Evolutionary conservation across 768 basidiomycete genomes (phyloP), one percentile per base, ranked within the genome.

Genomic region (Strobilomyces echinocephalus): DNA sequence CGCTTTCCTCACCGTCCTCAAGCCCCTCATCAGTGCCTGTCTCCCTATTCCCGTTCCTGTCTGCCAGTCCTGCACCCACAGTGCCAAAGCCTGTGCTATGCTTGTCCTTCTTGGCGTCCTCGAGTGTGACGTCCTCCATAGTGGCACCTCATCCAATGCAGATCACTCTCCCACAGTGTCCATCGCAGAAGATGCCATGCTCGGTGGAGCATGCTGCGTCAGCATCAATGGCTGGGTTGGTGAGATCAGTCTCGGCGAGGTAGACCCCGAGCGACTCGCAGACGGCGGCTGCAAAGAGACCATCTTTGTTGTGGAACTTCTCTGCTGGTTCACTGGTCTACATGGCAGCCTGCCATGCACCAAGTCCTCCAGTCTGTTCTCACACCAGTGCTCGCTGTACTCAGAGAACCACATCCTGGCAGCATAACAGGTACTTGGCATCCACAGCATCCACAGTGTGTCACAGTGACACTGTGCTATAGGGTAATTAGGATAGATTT

Each of bases 41-140:
- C 79, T 90, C 9, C 80, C 82, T 3, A 72, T 82, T 11, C 41
- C 62, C 18, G 31, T 59, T 6, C 44, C 65, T n/a, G 63, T 72
- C 24, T 70, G 77, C 56, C 58, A 72, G 49, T 71, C 74, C 35
- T 67, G 73, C 61, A 71, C 67, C 49, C 41, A 53, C 52, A 51
- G 56, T 1, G 72, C 74, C 8, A 82, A 82, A 59, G 66, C 87
- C 1, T 79, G 85, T 43, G 80, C 79, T 30, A 84, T 86, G 75
- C 88, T 90, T 61, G 74, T 90, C 4, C 85, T 91, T 52, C 74
- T 91, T 7, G 88, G 88, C 1, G 79, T 88, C 7, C 73, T 91
- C 6, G 84, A 87, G 55, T 77, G 73, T 28, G 87, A 90, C 56
- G 69, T 89, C 34, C 62, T 90, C 15, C 65, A 69, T 38, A 67